Conservation (phyloP, 148 eudicot species). For the Cornus suecica region DNA sequence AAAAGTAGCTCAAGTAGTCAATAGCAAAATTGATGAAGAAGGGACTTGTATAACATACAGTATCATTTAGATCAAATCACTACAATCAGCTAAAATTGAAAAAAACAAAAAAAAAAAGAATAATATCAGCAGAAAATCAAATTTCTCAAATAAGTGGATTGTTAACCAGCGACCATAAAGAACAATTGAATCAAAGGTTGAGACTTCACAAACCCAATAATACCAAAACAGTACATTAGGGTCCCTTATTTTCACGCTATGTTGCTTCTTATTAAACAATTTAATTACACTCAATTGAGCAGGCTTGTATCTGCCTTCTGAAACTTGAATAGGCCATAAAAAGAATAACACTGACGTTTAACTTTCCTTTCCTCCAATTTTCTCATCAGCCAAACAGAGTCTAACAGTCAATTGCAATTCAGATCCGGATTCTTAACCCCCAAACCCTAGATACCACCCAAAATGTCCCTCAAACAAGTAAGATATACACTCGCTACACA, state of each 20-base stretch:
- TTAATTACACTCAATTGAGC: not conserved
- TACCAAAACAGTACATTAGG: not conserved
- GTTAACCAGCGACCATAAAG: not conserved
- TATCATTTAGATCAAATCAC: not conserved
- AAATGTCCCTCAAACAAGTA: not conserved
- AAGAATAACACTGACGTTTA: not conserved
- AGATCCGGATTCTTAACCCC: conserved; percentile 10
- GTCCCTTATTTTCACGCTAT: too few relatives aligned
- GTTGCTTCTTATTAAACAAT: not conserved
- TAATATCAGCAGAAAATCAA: not conserved
- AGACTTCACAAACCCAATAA: not conserved
- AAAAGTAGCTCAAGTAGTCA: not conserved
- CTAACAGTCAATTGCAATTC: not conserved
- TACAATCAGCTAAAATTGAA: not conserved
- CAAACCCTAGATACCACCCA: not conserved
- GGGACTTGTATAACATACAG: not conserved
- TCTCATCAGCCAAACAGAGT: not conserved
- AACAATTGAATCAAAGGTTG: not conserved
- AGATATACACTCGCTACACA: not conserved
- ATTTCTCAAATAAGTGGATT: not conserved
- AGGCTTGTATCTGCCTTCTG: not conserved
- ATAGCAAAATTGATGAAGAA: not conserved
- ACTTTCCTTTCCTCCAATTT: not conserved
- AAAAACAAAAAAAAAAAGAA: not conserved
- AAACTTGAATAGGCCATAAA: not conserved